Evolutionary conservation across 805 yeast genomes (phyloP), one percentile per base, ranked within the genome.

Genomic region (Saccharomycopsis malanga): DNA sequence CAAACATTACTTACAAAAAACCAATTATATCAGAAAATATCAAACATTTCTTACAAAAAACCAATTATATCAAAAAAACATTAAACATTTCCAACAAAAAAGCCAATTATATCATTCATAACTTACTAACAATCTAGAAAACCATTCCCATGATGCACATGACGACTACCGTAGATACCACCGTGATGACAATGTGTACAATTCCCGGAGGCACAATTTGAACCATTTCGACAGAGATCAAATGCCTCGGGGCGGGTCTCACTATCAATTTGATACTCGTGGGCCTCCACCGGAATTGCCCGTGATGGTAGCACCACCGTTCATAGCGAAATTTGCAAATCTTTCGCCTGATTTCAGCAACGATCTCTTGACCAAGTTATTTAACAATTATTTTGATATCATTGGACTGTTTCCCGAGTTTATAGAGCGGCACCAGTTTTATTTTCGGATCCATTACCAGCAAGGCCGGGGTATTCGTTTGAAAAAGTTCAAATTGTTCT

Each of bases 311-410:
- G 48, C 34, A 68, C 83, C 85, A 0, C 89, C 89, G 1, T 82
- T 70, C 58, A 81, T 82, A 48, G 76, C 76, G 39, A 83, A 81
- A 58, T 68, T 84, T 45, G 61, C 75, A 4, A 77, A 79, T 51
- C 61, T 84, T 32, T 86, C 88, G 0, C 66, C 74, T 2, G 70
- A 70, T 20, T 71, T 79, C 32, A 70, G 74, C 20, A 42, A 52
- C 20, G 49, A 46, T 20, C 20, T 34, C n/a, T 34, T 52, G 4
- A 25, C 46, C 20, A 49, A 44, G 17, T 30, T 52, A 20, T 52
- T 52, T 25, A 35, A 52, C 15, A 49, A 52, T 23, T 52, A 52
- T 29, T 41, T 45, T 18, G 55, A 52, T 40, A 52, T 52, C 23
- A 45, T 49, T 3, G 53, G 53, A 10, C 12, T 15, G 10, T 44